phyloP scores from a whole-genome alignment of 495 filamentous ascomycete species.

The Podospora sp. region DNA sequence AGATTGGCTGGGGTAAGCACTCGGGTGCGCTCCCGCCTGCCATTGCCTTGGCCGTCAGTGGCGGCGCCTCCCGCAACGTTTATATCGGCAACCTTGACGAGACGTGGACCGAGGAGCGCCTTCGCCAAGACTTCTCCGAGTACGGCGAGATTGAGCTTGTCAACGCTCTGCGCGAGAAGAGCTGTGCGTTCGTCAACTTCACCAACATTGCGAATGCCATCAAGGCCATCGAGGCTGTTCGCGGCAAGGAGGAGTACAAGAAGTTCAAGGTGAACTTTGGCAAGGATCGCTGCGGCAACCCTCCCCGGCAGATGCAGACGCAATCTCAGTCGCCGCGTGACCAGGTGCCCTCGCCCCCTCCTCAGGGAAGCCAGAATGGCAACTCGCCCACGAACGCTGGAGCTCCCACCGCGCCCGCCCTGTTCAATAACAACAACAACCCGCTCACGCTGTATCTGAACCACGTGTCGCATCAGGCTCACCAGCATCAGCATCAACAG shows the following conservation, averaged over 20 bases:
- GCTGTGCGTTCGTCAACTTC: conserved; percentile 98
- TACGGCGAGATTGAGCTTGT: conserved; percentile 98
- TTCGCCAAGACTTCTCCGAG: conserved; percentile 95
- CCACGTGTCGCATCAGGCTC: conserved; percentile 79
- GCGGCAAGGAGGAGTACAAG: conserved; percentile 92
- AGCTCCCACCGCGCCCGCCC: conserved; percentile 51
- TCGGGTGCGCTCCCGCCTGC: conserved; percentile 95
- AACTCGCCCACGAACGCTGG: conserved; percentile 49
- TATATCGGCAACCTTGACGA: conserved; percentile 98
- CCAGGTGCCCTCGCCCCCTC: conserved; percentile 71
- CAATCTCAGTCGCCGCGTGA: conserved; percentile 50
- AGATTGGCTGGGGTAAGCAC: conserved; percentile 99
- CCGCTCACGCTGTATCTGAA: conserved; percentile 92
- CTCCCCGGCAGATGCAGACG: conserved; percentile 79
- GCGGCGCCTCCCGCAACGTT: conserved; percentile 93
- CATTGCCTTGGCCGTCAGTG: conserved; percentile 93
- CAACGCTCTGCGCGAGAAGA: conserved; percentile 96
- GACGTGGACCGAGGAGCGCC: conserved; percentile 91
- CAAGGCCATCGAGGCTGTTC: conserved; percentile 96
- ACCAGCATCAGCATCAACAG: conserved; percentile 73
- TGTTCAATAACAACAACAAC: conserved; percentile 83
- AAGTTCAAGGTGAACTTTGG: conserved; percentile 99
- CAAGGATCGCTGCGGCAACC: conserved; percentile 97
- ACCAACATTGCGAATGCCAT: conserved; percentile 99
- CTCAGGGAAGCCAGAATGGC: conserved; percentile 59